These are phyloP conservation scores for Stemphylium vesicarium DNA, from an alignment of 2,329 filamentous ascomycete genomes.

Conservation along the genomic window DNA sequence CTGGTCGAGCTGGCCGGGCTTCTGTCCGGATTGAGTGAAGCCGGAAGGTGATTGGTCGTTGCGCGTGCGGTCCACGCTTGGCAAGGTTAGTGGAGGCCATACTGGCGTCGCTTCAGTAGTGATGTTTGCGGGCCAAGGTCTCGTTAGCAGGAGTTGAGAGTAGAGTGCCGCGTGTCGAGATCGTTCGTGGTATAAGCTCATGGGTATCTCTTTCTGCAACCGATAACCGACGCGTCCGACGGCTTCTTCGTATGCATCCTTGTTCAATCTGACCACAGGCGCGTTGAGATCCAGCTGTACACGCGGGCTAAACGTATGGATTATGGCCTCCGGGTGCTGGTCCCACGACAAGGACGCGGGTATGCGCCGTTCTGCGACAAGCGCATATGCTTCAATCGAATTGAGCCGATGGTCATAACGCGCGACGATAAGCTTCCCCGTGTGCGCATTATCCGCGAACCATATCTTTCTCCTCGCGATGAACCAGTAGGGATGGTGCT, in stretches of 20 bases:
- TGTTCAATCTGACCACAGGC: constrained; percentile 62
- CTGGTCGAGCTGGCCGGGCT: constrained; percentile 61
- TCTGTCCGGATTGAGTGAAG: constrained; percentile 54
- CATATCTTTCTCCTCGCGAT: constrained; percentile 80
- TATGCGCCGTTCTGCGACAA: constrained; percentile 69
- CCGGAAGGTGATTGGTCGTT: constrained; percentile 54
- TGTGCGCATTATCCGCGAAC: constrained; percentile 78
- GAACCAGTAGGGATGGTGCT: constrained; percentile 85
- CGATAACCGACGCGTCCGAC: constrained; percentile 39
- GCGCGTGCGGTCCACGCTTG: constrained; percentile 64
- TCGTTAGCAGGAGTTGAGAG: constrained; percentile 72
- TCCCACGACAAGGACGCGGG: constrained; percentile 69
- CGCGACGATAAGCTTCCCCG: constrained; percentile 76
- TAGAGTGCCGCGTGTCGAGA: constrained; percentile 55
- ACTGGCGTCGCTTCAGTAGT: constrained; percentile 53
- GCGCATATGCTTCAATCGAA: constrained; percentile 79
- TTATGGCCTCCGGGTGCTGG: constrained; percentile 68
- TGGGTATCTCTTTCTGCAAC: constrained; percentile 60
- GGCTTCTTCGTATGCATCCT: constrained; percentile 32
- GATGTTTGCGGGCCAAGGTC: constrained; percentile 54
- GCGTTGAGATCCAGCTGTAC: constrained; percentile 76
- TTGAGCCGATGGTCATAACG: constrained; percentile 76
- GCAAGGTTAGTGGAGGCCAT: constrained; percentile 79
- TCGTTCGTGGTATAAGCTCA: constrained; percentile 47
- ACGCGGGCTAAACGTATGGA: constrained; percentile 74